phyloP scores from a whole-genome alignment of 2,329 filamentous ascomycete genomes.

The Coniochaeta sp. region DNA sequence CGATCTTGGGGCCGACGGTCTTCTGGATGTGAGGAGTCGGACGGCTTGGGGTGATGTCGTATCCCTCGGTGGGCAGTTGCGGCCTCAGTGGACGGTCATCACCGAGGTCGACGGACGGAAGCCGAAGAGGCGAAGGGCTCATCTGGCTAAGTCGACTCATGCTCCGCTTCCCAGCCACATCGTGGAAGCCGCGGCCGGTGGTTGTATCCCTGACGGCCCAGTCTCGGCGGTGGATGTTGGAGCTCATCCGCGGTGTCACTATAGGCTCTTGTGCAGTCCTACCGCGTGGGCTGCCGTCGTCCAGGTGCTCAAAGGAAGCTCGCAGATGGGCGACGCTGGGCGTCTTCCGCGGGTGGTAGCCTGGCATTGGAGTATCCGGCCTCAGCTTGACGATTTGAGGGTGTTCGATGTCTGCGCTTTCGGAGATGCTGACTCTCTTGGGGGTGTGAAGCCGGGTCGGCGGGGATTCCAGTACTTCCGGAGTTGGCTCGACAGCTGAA shows the following conservation, averaged over 20 bases:
- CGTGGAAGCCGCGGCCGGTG: neutral
- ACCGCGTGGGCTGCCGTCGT: neutral
- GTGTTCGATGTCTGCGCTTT: neutral
- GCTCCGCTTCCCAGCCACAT: neutral
- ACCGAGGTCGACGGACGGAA: neutral
- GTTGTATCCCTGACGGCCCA: neutral
- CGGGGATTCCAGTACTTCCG: too few relatives aligned
- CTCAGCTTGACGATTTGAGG: neutral
- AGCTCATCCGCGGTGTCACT: neutral
- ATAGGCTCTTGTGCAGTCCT: neutral
- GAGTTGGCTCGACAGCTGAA: too few relatives aligned
- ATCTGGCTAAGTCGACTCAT: neutral
- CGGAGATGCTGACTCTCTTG: neutral
- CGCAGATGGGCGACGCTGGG: conserved; percentile 27
- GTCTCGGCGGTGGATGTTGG: neutral
- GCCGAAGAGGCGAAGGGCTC: neutral
- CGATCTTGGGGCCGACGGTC: neutral
- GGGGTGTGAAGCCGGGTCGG: neutral
- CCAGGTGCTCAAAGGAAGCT: conserved; percentile 21
- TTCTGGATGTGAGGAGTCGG: neutral
- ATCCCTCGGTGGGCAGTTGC: neutral
- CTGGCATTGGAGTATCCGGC: neutral
- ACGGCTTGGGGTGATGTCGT: neutral
- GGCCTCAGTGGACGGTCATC: neutral
- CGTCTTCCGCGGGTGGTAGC: neutral